Evolutionary conservation across 2,329 filamentous ascomycete species (phyloP), one percentile per base, ranked within the genome.

Genomic region (Chalara sp.): DNA sequence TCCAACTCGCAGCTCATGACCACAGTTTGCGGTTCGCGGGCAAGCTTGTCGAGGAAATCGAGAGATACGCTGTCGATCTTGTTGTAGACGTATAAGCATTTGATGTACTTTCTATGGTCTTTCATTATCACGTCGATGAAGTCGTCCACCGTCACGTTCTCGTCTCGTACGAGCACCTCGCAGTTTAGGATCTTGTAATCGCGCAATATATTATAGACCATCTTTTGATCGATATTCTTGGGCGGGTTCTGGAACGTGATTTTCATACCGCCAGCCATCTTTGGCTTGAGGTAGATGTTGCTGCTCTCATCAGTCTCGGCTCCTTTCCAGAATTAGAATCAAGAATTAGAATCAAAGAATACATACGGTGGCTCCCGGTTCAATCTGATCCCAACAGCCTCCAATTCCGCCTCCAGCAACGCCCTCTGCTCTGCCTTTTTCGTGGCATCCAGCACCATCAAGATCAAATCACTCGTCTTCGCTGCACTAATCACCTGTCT

Each of bases 61-160:
- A 99, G 80, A 41, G 87, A 92, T 54, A 99, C 88, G 67, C 83
- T 86, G 73, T 99, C 93, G 72, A 99, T 95, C 74, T 99, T 99
- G 85, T 99, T 99, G 83, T 99, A 99, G 32, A 97, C 92, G 72
- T 99, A 99, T 32, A 99, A 78, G 65, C 89, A 85, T 67, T 62
- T 82, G 75, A 99, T 96, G 76, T 99, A 99, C 70, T 95, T 99
- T 65, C 93, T 79, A 75, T 99, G 93, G 66, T 96, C 89, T 70
- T 93, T 95, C 92, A 97, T 97, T 71, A 99, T 96, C 55, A 96
- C 90, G 69, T 99, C 93, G 72, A 99, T 99, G 69, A 99, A 87
- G 70, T 99, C 92, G 72, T 99, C 93, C 35, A 99, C 90, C 1
- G 93, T 97, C 40, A 87, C 89, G 67, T 95, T 84, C 65, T 99